Conservation (phyloP, 441 rosid genomes). For the Macaranga tanarius region DNA sequence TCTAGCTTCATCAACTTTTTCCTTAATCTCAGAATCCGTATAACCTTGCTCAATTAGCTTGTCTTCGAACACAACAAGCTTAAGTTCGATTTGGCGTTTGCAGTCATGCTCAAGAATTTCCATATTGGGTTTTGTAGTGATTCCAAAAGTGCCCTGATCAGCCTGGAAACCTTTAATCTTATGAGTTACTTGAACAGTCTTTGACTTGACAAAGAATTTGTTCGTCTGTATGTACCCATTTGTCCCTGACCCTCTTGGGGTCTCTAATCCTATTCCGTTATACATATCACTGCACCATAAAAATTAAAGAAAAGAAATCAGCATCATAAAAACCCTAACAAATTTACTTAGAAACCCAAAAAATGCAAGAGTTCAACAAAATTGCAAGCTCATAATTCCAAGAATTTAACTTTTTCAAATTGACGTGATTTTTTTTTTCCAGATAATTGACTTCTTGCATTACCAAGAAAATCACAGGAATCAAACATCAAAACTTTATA, state of each 20-base stretch:
- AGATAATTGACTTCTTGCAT: too few species aligned
- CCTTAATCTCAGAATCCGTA: constrained; percentile 71
- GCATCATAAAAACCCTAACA: too few species aligned
- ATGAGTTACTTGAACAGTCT: constrained; percentile 59
- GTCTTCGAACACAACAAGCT: constrained; percentile 77
- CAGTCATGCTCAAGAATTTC: constrained; percentile 91
- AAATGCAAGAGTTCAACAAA: too few species aligned
- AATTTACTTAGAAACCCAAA: too few species aligned
- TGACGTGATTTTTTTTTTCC: too few species aligned
- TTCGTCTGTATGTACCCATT: constrained; percentile 88
- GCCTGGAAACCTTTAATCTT: constrained; percentile 58
- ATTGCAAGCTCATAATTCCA: too few species aligned
- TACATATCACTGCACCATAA: constrained; percentile 26
- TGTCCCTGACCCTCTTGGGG: constrained; percentile 93
- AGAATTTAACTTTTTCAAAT: too few species aligned
- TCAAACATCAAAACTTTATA: too few species aligned
- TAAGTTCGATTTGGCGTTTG: constrained; percentile 84
- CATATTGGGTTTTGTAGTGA: constrained; percentile 72
- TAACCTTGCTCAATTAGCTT: constrained; percentile 76
- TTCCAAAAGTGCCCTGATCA: constrained; percentile 81
- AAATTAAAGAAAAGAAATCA: too few species aligned
- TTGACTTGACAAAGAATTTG: constrained; percentile 75
- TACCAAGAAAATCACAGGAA: too few species aligned
- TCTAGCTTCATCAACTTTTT: constrained; percentile 75
- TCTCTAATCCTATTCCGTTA: constrained; percentile 90